Base-by-base conservation (phyloP, 208 protist species). In the Trypanosoma scelopori region DNA sequence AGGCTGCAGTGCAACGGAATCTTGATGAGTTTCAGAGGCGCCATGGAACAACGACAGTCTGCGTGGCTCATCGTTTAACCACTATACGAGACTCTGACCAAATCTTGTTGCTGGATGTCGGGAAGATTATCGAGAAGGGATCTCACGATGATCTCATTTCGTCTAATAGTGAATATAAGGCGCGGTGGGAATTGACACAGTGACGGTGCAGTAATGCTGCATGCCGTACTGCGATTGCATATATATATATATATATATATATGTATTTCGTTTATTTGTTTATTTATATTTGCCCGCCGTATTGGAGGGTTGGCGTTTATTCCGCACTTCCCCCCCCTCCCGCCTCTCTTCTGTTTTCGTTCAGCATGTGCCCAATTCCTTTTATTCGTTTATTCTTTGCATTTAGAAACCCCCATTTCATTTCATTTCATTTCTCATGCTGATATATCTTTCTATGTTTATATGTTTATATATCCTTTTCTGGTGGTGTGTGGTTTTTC, bases 51-150 rank as follows among this genome's bases (percentile, higher is more conserved):
- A 93, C 87, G 18, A 73, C 85, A 18, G 56, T 93, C 25, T 84
- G 73, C 39, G 86, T 93, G 37, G 87, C 87, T 9, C 87, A 93
- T 71, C 43, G 83, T 12, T 73, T 94, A 39, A 65, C 83, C 18
- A 90, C 86, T 11, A 86, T 92, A 57, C 79, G 79, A 32, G 58
- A 91, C 60, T 84, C 58, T 28, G 82, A 94, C 55, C 69, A 79
- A 35, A 82, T 96, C 39, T 20, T 96, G 13, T 65, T 93, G 27
- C 37, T 96, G 11, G 69, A 85, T 42, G 57, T 39, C 15, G 79
- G 79, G 28, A 50, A 20, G 28, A 67, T 71, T 16, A 51, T 85
- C 15, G 79, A 82, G 51, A 46, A 65, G 9, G 79, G 79, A 47
- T 76, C 3, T 7, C 79, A 85, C 63, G 75, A 77, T 12, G 70